These are phyloP conservation scores for Trichoderma arundinaceum DNA, from an alignment of 2,329 filamentous ascomycete species.

Conservation along the genomic window DNA sequence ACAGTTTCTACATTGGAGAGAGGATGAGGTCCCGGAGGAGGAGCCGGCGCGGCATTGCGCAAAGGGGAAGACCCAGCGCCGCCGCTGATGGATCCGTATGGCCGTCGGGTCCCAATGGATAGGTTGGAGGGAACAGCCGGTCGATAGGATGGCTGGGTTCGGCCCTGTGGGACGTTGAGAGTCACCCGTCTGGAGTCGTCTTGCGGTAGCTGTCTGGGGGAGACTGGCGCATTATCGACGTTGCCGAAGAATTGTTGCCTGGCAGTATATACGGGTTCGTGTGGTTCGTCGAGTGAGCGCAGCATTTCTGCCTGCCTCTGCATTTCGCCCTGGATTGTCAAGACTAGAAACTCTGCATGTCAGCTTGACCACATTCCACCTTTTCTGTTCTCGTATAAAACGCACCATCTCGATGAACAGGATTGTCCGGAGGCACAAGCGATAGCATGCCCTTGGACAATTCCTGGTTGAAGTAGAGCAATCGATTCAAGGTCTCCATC, in stretches of 20 bases:
- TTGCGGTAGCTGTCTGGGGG: constrained; percentile 83
- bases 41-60: constrained; percentile 68
- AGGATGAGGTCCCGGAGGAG: constrained; percentile 69
- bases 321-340: constrained; percentile 63
- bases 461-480: constrained; percentile 80
- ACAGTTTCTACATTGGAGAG: constrained; percentile 66
- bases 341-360: constrained; percentile 48
- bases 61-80: constrained; percentile 76
- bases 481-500: constrained; percentile 76
- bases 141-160: constrained; percentile 70
- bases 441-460: constrained; percentile 76
- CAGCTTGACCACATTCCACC: constrained; percentile 5
- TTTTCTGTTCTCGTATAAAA: not conserved
- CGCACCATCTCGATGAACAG: constrained; percentile 82
- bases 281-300: constrained; percentile 65
- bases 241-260: constrained; percentile 70
- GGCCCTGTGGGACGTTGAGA: constrained; percentile 64
- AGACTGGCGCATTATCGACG: constrained; percentile 79
- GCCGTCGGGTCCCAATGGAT: constrained; percentile 73
- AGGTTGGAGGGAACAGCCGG: constrained; percentile 83
- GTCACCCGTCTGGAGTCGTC: constrained; percentile 80
- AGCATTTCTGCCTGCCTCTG: constrained; percentile 65
- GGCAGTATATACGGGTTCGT: constrained; percentile 71
- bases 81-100: constrained; percentile 84
- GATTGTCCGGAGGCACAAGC: constrained; percentile 76